Evolutionary conservation across 495 filamentous ascomycete species (phyloP), one percentile per base, ranked within the genome.

Genomic region (Penicillium goetzii): DNA sequence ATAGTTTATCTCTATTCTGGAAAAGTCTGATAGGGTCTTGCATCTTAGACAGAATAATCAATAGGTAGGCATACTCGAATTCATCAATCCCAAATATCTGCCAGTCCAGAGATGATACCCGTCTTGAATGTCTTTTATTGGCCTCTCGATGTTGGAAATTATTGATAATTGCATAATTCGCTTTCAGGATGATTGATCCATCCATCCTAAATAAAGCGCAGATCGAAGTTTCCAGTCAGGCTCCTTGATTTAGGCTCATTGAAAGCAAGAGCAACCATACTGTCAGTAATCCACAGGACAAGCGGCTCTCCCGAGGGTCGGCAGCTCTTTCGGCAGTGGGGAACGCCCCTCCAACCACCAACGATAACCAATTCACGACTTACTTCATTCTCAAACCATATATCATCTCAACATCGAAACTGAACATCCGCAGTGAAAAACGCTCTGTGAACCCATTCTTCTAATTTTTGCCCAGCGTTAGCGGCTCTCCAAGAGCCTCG

Each of bases 41-140:
- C 26, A 67, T 62, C 53, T 57, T 40, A 41, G 38, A 62, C 4
- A 57, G 33, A 57, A 50, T 28, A 28, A 14, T 28, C 7, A 50
- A n/a, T n/a, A n/a, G n/a, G n/a, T n/a, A 51, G 21, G 6, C 9
- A 14, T 23, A 12, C 0, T 36, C 3, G 4, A 15, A 40, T 6
- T 12, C 14, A 17, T 17, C 36, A 17, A 17, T 40, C 4, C 33
- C 12, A 15, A 15, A 15, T 3, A 17, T 6, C 1, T 40, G 0
- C 36, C 4, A 17, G 14, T 40, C 14, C 14, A 40, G 4, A 40
- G 4, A 17, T 40, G 0, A 40, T 17, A 40, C 15, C 2, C 15
- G 14, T 40, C 36, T 40, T 11, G 36, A 1, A 4, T 40, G 14
- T 1, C 36, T 17, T 12, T 15, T 2, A 17, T 40, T 40, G 15